phyloP scores from a whole-genome alignment of 129 eudicot genomes.

The Kitagawia praeruptora region DNA sequence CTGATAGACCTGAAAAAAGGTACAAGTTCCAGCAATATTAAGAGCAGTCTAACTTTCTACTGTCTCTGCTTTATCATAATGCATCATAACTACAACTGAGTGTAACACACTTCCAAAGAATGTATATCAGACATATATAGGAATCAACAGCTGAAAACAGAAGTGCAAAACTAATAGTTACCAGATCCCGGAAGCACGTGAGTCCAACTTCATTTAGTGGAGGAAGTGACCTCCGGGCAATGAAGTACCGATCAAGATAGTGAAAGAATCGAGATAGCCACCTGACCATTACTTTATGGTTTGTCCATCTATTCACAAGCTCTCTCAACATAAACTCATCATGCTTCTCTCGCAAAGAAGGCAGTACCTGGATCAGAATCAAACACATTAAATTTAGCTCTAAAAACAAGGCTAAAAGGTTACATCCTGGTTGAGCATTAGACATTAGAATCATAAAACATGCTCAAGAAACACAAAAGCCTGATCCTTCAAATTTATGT shows the following conservation, averaged over 20 bases:
- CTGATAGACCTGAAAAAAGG: conserved; percentile 57
- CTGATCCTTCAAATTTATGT: neutral
- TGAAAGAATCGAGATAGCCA: conserved; percentile 93
- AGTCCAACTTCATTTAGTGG: conserved; percentile 88
- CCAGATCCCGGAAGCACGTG: conserved; percentile 90
- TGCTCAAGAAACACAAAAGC: neutral
- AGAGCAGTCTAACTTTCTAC: neutral
- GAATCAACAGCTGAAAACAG: neutral
- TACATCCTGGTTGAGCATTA: neutral
- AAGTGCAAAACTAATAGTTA: conserved; percentile 12
- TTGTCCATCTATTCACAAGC: conserved; percentile 90
- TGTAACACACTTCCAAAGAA: neutral
- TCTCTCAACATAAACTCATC: conserved; percentile 96
- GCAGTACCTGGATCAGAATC: conserved; percentile 53
- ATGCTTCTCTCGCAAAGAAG: conserved; percentile 73
- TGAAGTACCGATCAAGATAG: conserved; percentile 90
- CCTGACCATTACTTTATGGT: conserved; percentile 94
- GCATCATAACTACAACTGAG: neutral
- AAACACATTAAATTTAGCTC: neutral
- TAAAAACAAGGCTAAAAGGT: neutral
- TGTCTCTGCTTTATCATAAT: neutral
- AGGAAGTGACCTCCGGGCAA: conserved; percentile 85
- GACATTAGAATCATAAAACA: neutral
- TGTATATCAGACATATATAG: neutral
- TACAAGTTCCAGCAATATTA: conserved; percentile 5